Evolutionary conservation across 768 basidiomycete genomes (phyloP).

Genomic region (Amanita phalloides): DNA sequence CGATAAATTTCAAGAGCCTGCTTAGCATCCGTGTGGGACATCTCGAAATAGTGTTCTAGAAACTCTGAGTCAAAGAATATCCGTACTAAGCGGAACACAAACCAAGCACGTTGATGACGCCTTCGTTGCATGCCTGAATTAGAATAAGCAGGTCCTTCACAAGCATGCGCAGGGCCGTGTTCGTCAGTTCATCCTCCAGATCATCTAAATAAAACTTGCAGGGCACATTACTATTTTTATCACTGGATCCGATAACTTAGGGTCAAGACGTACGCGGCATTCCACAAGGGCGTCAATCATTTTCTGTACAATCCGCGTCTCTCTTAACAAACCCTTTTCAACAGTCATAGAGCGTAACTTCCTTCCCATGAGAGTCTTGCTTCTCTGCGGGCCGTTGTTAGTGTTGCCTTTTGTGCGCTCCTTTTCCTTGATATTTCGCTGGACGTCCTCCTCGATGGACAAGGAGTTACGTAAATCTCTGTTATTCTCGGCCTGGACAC

Average conservation of each 20-base stretch:
- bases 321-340: constrained; percentile 89
- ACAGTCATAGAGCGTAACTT: constrained; percentile 88
- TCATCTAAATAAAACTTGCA: constrained; percentile 87
- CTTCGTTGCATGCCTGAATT: constrained; percentile 95
- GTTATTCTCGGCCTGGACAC: constrained; percentile 89
- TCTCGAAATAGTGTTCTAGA: constrained; percentile 96
- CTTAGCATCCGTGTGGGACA: constrained; percentile 88
- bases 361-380: constrained; percentile 72
- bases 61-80: constrained; percentile 14
- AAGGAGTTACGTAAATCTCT: constrained; percentile 67
- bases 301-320: constrained; percentile 83
- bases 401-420: constrained; percentile 18
- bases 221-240: background rate
- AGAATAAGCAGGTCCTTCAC: constrained; percentile 93
- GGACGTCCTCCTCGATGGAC: constrained; percentile 49
- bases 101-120: constrained; percentile 76
- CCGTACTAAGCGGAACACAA: constrained; percentile 15
- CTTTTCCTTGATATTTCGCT: constrained; percentile 19
- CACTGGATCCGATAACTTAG: background rate
- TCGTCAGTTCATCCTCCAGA: constrained; percentile 84
- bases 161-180: constrained; percentile 83
- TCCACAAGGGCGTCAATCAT: constrained; percentile 85
- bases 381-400: constrained; percentile 25
- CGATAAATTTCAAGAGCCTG: constrained; percentile 84
- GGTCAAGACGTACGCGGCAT: constrained; percentile 59